Evolutionary conservation across 257 asterid species (phyloP), one percentile per base, ranked within the genome.

Genomic region (Phtheirospermum japonicum): DNA sequence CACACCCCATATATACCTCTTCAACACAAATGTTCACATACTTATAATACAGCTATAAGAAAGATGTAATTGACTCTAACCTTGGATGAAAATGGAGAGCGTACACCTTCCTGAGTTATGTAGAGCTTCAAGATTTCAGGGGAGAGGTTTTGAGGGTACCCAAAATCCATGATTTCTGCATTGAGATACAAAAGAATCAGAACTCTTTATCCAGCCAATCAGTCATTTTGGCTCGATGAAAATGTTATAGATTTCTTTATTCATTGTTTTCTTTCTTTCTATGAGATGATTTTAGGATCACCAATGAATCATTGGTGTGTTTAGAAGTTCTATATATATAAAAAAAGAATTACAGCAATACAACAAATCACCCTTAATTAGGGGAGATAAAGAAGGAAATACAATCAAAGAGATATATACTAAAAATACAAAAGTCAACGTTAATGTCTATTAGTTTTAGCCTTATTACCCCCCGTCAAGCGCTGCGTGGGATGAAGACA

Each of bases 71-170:
- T 16, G 48, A 55, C 60, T 56, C 90, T 74, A 64, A 89, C 99
- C 95, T 93, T 93, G 23, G 99, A 93, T 5, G 94, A 93, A 79
- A 93, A 93, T 49, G 99, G 99, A 49, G 99, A 93, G 51, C 99
- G 94, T 19, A 93, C 94, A 60, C 99, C 99, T 87, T 93, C 99
- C 72, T 93, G 99, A 55, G 99, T 93, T 50, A 93, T 93, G 78
- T 93, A 93, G 71, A 93, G 99, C 91, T 93, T 93, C 83, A 93
- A 76, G 65, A 93, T 93, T 79, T 93, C 99, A 10, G 99, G 96
- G 6, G 99, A 93, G 66, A 93, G 95, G 73, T 93, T 93, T 78
- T 93, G 99, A 20, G 99, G 99, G 76, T 93, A 93, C 68, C 99
- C 99, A 66, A 93, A 93, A 73, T 93, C 99, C 99, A 93, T 87